Evolutionary conservation across 768 basidiomycete species (phyloP), one percentile per base, ranked within the genome.

Genomic region (Kockovaella imperatae): DNA sequence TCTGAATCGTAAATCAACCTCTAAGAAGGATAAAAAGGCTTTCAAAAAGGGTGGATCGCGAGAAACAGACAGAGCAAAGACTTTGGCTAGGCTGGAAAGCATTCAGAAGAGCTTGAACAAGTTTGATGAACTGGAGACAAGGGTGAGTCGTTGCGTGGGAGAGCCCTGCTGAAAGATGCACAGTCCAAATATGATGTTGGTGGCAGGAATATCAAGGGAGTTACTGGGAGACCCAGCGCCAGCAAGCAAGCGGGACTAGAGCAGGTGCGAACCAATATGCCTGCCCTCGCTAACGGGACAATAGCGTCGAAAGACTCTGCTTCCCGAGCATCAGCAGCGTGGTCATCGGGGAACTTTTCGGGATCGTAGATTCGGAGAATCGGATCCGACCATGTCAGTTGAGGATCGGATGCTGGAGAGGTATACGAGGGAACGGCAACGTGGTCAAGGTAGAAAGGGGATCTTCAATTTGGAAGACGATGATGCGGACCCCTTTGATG

Each of bases 381-480:
- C 87, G 65, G 83, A 97, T 53, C 83, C 90, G 1, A 78, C 82
- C 8, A 82, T 97, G 79, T 83, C 86, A n/a, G 75, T 89, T 26
- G 95, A 99, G 69, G 93, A 97, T 57, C 84, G 89, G 53, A 96
- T 96, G 83, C 77, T 96, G 30, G 90, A 93, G 71, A 83, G 95
- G 25, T 97, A 96, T 69, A 96, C 91, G 8, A 78, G 78, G 56
- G 91, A 97, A 72, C 76, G 88, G 51, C 70, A 71, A 42, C 54
- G 67, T 18, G 57, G 62, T 18, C 68, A 69, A 29, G 65, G 80
- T n/a, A 86, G 83, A 71, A 81, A 83, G 34, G 76, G 75, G 7
- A 76, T 80, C 11, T 96, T 95, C 78, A 90, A 91, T 61, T 76
- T 97, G 30, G 90, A 75, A 47, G 75, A 76, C 47, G 72, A 90